Percentiles rank a stretch among this genome's conserved stretches.
These are phyloP conservation scores for Fraxinus excelsior DNA, from an alignment of 257 asterid species.

Conservation along the genomic window DNA sequence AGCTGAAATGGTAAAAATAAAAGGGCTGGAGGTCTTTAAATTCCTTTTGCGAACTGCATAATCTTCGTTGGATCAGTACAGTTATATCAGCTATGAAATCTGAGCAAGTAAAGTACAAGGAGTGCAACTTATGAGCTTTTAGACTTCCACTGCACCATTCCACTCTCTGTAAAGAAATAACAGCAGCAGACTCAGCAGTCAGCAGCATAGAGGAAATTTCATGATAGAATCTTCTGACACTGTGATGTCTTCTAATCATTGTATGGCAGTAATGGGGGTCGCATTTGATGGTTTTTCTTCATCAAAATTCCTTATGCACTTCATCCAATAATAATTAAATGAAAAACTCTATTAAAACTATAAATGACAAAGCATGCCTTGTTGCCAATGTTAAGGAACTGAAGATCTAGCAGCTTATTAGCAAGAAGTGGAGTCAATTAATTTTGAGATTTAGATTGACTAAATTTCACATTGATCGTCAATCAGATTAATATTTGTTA, in stretches of 20 bases:
- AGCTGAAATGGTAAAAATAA: background rate
- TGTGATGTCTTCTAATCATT: slow-evolving; percentile 4
- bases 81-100: background rate
- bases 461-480: slow-evolving; percentile 1
- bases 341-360: background rate
- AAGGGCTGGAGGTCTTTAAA: background rate
- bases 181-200: background rate
- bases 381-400: background rate
- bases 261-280: background rate
- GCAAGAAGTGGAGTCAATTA: background rate
- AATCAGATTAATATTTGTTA: background rate
- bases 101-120: background rate
- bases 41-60: background rate
- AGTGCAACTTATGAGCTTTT: background rate
- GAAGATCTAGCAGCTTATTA: background rate
- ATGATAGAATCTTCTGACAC: slow-evolving; percentile 2
- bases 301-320: background rate
- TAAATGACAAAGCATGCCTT: background rate
- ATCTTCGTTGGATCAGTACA: background rate
- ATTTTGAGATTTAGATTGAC: background rate
- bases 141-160: background rate
- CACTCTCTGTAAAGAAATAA: background rate
- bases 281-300: background rate
- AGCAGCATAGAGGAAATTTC: background rate
- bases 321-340: background rate